Evolutionary conservation across 2,329 filamentous ascomycete species (phyloP), one percentile per base, ranked within the genome.

Genomic region (Cadophora malorum): DNA sequence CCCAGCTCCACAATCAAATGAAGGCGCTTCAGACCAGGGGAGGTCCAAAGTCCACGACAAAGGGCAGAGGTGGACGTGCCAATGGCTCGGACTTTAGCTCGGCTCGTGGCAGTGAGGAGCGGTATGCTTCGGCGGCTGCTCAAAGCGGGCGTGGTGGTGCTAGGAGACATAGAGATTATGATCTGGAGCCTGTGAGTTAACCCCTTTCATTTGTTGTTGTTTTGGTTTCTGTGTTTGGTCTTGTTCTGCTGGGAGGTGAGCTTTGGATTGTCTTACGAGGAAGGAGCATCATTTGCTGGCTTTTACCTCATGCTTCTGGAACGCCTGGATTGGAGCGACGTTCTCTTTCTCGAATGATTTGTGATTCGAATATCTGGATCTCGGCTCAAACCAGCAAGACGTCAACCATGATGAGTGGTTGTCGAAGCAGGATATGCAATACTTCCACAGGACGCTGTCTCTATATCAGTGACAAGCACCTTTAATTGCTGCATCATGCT

Each of bases 101-200:
- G 4, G 84, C 88, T 59, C 85, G 92, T 65, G 92, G 89, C 47
- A 95, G 92, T 79, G 92, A 95, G 80, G 92, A 95, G 80, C 86
- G 92, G 63, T 88, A 88, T 67, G 88, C 88, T 38, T 84, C 82
- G 38, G 83, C 86, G 60, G 84, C 86, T 58, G 84, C 88, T 64
- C 84, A 86, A 70, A 87, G 88, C 70, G 84, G 85, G 12, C 84
- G 92, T 69, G 91, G 91, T 69, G 91, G 91, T 21, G 90, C 90
- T 61, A 88, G 93, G 78, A 85, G 93, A 73, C 35, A 67, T 47
- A 87, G 93, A 69, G 93, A 96, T 75, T 92, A 90, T 79, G 93
- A 96, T 70, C 85, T 96, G 64, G 93, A 96, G 78, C 90, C 90
- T 84, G 92, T 94, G 78, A 85, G 87, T 85, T n/a, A 25, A 53